Evolutionary conservation across 371 early-diverging fungal genomes (phyloP).

Genomic region (Coemansia sp.): DNA sequence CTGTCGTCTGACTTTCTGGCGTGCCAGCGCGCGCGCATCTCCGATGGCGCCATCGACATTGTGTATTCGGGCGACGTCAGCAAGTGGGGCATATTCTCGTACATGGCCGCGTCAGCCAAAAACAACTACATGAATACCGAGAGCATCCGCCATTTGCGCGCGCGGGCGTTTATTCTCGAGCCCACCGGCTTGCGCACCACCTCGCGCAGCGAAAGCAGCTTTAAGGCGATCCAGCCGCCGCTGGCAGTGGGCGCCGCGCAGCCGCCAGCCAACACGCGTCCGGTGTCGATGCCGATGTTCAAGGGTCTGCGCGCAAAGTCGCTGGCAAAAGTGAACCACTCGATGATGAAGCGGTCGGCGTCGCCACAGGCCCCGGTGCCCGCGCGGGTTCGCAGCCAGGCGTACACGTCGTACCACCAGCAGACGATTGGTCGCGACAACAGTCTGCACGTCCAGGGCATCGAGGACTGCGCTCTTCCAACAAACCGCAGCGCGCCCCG

Average conservation of each 20-base stretch:
- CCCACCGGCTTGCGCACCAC: constrained; percentile 51
- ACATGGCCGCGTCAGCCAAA: constrained; percentile 36
- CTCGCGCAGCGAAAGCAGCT: constrained; percentile 21
- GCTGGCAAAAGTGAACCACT: not conserved
- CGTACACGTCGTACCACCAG: constrained; percentile 41
- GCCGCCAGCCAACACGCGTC: not conserved
- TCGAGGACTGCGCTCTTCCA: not conserved
- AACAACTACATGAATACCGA: constrained; percentile 51
- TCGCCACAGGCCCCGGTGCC: constrained; percentile 36
- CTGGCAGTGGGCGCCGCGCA: not conserved
- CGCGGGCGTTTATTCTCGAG: constrained; percentile 55
- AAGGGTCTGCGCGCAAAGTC: constrained; percentile 23
- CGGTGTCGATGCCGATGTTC: constrained; percentile 21
- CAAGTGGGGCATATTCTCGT: constrained; percentile 45
- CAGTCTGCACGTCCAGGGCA: constrained; percentile 27
- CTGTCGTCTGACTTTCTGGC: constrained; percentile 55
- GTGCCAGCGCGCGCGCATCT: constrained; percentile 50
- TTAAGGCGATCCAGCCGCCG: constrained; percentile 21
- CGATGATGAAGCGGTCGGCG: not conserved
- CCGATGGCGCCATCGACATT: constrained; percentile 56
- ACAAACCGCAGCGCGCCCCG: constrained; percentile 8
- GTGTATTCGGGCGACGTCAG: constrained; percentile 42
- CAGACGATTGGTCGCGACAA: constrained; percentile 29
- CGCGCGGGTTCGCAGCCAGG: constrained; percentile 45
- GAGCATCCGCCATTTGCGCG: constrained; percentile 43